These are phyloP conservation scores for Cutaneotrichosporon dermatis DNA, from an alignment of 1,284 basidiomycete genomes.

Conservation along the genomic window DNA sequence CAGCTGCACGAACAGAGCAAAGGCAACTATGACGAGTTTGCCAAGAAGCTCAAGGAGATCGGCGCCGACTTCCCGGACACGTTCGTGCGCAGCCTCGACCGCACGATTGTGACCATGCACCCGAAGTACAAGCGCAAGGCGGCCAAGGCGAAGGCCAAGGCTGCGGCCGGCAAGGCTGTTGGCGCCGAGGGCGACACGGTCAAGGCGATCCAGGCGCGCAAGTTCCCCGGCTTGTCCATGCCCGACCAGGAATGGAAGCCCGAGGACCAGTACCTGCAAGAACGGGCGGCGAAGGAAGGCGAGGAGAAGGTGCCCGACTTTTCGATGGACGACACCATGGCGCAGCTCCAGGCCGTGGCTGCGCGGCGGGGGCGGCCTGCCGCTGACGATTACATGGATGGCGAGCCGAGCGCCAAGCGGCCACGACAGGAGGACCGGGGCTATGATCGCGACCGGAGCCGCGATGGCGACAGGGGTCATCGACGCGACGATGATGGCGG, in stretches of 20 bases:
- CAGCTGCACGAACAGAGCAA: slow-evolving; percentile 76
- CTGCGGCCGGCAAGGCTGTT: slow-evolving; percentile 23
- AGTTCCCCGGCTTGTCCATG: slow-evolving; percentile 89
- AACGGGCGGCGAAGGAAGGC: slow-evolving; percentile 51
- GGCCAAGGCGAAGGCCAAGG: slow-evolving; percentile 48
- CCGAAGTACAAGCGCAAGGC: slow-evolving; percentile 87
- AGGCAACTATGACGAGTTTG: slow-evolving; percentile 59
- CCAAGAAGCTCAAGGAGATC: slow-evolving; percentile 69
- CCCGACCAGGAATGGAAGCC: slow-evolving; percentile 63
- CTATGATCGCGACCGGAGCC: slow-evolving; percentile 39
- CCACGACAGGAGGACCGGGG: slow-evolving; percentile 54
- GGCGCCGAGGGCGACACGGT: slow-evolving; percentile 52
- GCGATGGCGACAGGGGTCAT: slow-evolving; percentile 51
- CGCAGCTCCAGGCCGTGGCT: slow-evolving; percentile 64
- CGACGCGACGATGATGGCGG: slow-evolving; percentile 47
- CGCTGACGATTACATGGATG: slow-evolving; percentile 51
- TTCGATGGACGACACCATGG: slow-evolving; percentile 76
- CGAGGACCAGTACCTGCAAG: slow-evolving; percentile 52
- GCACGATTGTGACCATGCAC: slow-evolving; percentile 88
- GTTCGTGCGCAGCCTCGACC: slow-evolving; percentile 87
- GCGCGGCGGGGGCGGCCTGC: slow-evolving; percentile 53
- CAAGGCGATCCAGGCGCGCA: slow-evolving; percentile 67
- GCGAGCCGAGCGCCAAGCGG: slow-evolving; percentile 56
- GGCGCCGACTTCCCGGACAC: slow-evolving; percentile 85
- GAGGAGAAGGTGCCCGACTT: slow-evolving; percentile 52